Percentiles rank a stretch among this genome's conserved stretches.
Conservation (phyloP, 2,329 filamentous ascomycete species). For the Penicillium thymicola region DNA sequence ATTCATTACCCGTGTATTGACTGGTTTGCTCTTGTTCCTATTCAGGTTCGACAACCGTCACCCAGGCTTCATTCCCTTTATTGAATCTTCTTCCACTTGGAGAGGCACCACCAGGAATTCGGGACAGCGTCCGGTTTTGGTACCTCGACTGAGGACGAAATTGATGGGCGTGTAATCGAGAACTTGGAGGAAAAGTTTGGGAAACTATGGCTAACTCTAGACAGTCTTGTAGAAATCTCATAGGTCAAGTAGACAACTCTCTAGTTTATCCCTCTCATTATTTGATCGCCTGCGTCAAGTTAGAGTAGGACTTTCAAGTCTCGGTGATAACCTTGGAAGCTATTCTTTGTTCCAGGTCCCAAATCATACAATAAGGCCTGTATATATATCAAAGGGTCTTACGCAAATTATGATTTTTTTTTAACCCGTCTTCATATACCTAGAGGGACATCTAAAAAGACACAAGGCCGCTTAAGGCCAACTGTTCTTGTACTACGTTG, state of each 20-base stretch:
- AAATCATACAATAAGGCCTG: too few relatives aligned
- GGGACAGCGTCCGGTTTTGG: not conserved
- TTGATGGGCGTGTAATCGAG: not conserved
- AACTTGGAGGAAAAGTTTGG: not conserved
- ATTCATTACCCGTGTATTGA: too few relatives aligned
- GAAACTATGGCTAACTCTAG: not conserved
- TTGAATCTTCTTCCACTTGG: too few relatives aligned
- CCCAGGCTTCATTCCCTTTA: too few relatives aligned
- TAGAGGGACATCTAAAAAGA: too few relatives aligned
- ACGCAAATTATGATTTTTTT: too few relatives aligned
- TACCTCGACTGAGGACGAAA: not conserved
- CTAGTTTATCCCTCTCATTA: not conserved
- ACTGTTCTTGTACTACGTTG: too few relatives aligned
- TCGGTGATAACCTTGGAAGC: not conserved
- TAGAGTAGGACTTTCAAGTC: not conserved
- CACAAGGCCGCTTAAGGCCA: too few relatives aligned
- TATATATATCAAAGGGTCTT: too few relatives aligned
- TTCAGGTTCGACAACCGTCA: too few relatives aligned
- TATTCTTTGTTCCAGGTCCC: not conserved
- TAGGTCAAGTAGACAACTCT: not conserved
- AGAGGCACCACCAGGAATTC: not conserved
- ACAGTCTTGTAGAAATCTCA: not conserved
- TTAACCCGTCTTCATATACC: too few relatives aligned
- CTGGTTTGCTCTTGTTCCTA: too few relatives aligned
- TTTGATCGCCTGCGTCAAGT: not conserved